These are phyloP conservation scores for Sporothrix pallida DNA, from an alignment of 2,329 filamentous ascomycete genomes.

Conservation along the genomic window DNA sequence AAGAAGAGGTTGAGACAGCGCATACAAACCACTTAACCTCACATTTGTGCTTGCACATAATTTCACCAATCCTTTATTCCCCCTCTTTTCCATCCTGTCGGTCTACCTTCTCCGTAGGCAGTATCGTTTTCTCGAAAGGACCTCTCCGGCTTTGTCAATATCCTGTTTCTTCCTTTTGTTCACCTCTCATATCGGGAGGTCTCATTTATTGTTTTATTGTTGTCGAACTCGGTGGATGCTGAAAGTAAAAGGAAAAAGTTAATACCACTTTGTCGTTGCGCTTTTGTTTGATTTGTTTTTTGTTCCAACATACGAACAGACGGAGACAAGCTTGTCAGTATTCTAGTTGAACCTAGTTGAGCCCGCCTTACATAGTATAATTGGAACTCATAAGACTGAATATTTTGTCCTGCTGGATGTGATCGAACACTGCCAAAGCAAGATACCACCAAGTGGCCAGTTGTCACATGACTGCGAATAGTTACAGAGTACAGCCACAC, in stretches of 20 bases:
- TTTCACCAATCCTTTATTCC: not conserved
- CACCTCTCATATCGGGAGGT: not conserved
- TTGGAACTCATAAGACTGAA: not conserved
- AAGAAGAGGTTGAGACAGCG: not conserved
- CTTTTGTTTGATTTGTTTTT: not conserved
- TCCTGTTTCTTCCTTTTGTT: not conserved
- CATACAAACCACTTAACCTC: not conserved
- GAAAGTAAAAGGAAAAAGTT: conserved; percentile 20
- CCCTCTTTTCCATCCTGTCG: not conserved
- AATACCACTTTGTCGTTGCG: conserved; percentile 27
- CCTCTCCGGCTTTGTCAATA: not conserved
- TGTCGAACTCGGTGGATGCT: not conserved
- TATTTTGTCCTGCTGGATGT: too few species aligned
- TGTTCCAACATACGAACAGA: not conserved
- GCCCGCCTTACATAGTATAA: not conserved
- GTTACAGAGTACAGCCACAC: too few species aligned
- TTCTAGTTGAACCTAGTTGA: not conserved
- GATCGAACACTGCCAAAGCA: too few species aligned
- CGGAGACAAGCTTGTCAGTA: not conserved
- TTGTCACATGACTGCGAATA: too few species aligned
- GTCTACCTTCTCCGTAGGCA: not conserved
- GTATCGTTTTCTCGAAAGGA: not conserved
- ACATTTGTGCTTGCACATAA: conserved; percentile 12
- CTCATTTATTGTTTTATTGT: not conserved
- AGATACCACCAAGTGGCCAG: too few species aligned